Percentiles rank a stretch among this genome's conserved stretches.
Evolutionary conservation across 2,329 filamentous ascomycete species (phyloP).

Genomic region (Eurotiales sp.): DNA sequence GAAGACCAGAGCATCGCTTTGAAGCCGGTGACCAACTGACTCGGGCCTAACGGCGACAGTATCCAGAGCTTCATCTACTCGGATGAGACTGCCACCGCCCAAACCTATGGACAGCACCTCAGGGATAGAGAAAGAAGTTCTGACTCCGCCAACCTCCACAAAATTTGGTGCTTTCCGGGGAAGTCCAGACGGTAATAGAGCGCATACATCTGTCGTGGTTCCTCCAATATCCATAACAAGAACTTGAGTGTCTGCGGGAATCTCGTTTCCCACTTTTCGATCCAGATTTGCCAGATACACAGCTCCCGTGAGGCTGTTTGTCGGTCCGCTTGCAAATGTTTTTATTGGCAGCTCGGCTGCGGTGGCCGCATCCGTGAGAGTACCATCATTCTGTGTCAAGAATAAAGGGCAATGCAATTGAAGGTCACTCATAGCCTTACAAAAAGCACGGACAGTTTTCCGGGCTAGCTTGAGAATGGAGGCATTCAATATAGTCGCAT

Average conservation of each 20-base stretch:
- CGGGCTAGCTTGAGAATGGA: constrained; percentile 57
- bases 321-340: constrained; percentile 61
- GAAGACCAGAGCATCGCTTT: constrained; percentile 54
- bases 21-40: constrained; percentile 58
- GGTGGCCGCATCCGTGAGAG: constrained; percentile 51
- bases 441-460: constrained; percentile 55
- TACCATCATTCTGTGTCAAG: constrained; percentile 63
- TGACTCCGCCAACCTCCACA: constrained; percentile 59
- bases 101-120: constrained; percentile 55
- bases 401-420: constrained; percentile 54
- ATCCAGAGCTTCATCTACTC: constrained; percentile 28
- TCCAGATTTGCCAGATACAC: constrained; percentile 51
- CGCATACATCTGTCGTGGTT: constrained; percentile 62
- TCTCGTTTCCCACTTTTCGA: constrained; percentile 14
- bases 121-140: constrained; percentile 60
- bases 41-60: constrained; percentile 55
- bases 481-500: constrained; percentile 62
- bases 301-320: constrained; percentile 61
- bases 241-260: constrained; percentile 41
- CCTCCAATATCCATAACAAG: constrained; percentile 59
- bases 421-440: constrained; percentile 49
- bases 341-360: constrained; percentile 57
- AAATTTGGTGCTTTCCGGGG: constrained; percentile 62
- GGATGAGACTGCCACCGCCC: constrained; percentile 52
- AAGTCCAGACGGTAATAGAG: constrained; percentile 59